phyloP scores from a whole-genome alignment of 2,329 filamentous ascomycete species.

The Penicillium sp. region DNA sequence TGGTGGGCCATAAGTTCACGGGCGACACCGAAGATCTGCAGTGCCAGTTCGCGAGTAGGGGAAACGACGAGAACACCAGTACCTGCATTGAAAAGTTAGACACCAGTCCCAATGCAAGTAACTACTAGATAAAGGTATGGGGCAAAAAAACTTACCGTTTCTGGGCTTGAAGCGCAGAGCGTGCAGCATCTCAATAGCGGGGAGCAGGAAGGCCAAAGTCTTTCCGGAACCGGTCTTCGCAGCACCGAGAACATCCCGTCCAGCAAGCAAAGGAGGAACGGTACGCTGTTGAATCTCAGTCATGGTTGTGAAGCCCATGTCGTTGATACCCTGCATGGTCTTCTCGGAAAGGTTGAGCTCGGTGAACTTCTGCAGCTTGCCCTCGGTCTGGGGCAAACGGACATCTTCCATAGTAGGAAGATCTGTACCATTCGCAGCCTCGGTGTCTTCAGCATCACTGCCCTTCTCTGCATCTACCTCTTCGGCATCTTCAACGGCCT shows the following conservation, averaged over 20 bases:
- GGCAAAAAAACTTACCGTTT: conserved; percentile 59
- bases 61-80: conserved; percentile 91
- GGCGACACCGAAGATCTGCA: conserved; percentile 95
- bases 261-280: conserved; percentile 84
- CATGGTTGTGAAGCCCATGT: conserved; percentile 94
- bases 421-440: conserved; percentile 39
- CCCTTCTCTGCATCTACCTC: conserved; percentile 35
- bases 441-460: conserved; percentile 28
- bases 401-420: conserved; percentile 55
- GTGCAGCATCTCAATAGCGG: conserved; percentile 88
- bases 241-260: conserved; percentile 88
- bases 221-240: conserved; percentile 97
- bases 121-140: neutral
- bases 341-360: conserved; percentile 84
- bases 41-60: conserved; percentile 86
- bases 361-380: conserved; percentile 68
- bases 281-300: conserved; percentile 88
- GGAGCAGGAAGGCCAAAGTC: conserved; percentile 90
- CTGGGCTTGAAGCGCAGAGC: conserved; percentile 90
- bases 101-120: neutral
- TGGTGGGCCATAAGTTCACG: conserved; percentile 90
- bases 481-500: conserved; percentile 21
- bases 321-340: conserved; percentile 81
- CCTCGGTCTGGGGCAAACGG: conserved; percentile 58
- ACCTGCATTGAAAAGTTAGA: conserved; percentile 38